Base-by-base conservation (phyloP, 352 stramenopile genomes). In the Globisporangium cylindrosporum region DNA sequence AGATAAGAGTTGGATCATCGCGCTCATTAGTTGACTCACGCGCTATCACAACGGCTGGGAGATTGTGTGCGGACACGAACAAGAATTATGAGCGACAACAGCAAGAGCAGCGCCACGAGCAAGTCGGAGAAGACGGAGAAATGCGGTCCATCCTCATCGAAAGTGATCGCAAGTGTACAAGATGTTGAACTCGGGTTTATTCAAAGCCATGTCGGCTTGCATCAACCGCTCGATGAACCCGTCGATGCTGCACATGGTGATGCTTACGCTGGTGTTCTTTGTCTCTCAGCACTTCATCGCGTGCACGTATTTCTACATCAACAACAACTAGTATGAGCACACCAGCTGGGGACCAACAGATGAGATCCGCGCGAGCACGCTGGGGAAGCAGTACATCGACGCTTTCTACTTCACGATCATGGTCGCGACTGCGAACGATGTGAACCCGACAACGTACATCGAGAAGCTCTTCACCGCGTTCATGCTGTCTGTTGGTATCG, bases 271-370 rank as follows among this genome's bases (percentile, higher is more conserved):
- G 10, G 81, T 91, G 8, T 93, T 93, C 63, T 66, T 85, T 15
- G 69, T 92, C 20, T 88, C 84, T 0, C 77, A 92, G 54, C 86
- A 92, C 67, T 78, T 92, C n/a, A 92, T 93, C 32, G 86, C 81
- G 34, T 93, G 86, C 59, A 75, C 76, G 12, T 92, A 93, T 62
- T 88, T 84, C 63, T 85, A 78, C 59, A 88, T 89, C 62, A 82
- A 73, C 48, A 66, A 74, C 34, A 72, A 76, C 64, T 72, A 87
- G 57, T 62, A 55, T 18, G 49, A 76, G 8, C 61, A 76, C 20
- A 86, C 76, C n/a, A 87, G 71, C 8, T 92, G 77, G 81, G 65
- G 78, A 9, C 76, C 76, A 1, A 68, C 70, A 0, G 61, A 67
- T n/a, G 70, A 79, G 1, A 72, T 78, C 1, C 68, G 67, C 27